A percentile compares a stretch with the other conserved stretches of the same genome.
Evolutionary conservation across 345 rosid species (phyloP).

Genomic region (Stellera chamaejasme): DNA sequence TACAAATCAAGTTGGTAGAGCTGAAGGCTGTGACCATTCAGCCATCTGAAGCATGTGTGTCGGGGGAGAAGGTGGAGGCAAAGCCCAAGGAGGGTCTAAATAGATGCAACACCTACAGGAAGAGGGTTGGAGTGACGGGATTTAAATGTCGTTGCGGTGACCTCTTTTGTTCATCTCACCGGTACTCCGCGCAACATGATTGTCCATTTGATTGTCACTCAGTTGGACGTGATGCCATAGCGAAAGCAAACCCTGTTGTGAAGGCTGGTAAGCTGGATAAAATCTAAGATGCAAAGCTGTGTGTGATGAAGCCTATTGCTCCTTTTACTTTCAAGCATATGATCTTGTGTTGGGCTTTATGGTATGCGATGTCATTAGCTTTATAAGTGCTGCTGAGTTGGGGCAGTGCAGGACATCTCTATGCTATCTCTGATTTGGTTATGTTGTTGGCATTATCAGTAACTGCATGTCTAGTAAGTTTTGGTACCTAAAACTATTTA

Average conservation of each 20-base stretch:
- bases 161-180: slow-evolving; percentile 56
- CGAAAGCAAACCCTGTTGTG: slow-evolving; percentile 55
- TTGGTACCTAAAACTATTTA: no score
- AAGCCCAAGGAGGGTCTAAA: no score
- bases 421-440: slow-evolving; percentile 28
- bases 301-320: slow-evolving; percentile 12
- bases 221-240: slow-evolving; percentile 46
- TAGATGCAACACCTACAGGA: no score
- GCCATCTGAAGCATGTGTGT: no score
- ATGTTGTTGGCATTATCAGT: slow-evolving; percentile 32
- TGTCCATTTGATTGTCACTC: slow-evolving; percentile 59
- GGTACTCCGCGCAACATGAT: slow-evolving; percentile 63
- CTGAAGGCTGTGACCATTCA: no score
- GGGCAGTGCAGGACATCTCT: slow-evolving; percentile 24
- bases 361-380: slow-evolving; percentile 27
- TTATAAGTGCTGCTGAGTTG: slow-evolving; percentile 22
- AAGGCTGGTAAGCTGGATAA: slow-evolving; percentile 63
- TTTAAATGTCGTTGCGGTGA: slow-evolving; percentile 58
- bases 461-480: no score
- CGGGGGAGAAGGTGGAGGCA: no score
- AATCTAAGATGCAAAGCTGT: slow-evolving; percentile 21
- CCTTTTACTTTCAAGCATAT: background rate
- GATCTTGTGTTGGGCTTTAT: slow-evolving; percentile 24
- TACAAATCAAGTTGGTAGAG: no score
- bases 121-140: no score